Conservation (phyloP, 768 basidiomycete genomes). For the Lenzites betulinus region DNA sequence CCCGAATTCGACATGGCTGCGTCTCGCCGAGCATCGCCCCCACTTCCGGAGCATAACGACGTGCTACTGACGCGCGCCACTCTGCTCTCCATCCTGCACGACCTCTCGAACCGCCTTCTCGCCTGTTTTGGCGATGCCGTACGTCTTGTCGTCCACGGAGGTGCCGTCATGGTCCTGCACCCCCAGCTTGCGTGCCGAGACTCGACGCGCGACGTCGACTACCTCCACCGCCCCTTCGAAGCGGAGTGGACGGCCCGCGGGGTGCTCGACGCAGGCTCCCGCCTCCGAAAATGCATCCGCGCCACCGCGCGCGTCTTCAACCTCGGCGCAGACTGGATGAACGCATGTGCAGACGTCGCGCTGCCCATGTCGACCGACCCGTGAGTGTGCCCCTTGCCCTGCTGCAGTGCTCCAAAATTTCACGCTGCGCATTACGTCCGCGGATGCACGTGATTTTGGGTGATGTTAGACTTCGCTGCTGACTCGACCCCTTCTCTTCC, state of each 20-base stretch:
- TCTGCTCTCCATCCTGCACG: constrained; percentile 48
- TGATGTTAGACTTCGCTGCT: neutral
- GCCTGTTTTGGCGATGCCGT: constrained; percentile 52
- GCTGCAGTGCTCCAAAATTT: neutral
- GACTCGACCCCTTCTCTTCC: neutral
- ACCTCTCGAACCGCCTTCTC: constrained; percentile 53
- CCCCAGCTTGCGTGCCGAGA: constrained; percentile 42
- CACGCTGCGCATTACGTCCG: neutral
- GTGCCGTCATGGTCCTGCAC: constrained; percentile 75
- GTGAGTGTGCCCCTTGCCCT: constrained; percentile 47
- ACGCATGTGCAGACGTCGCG: constrained; percentile 70
- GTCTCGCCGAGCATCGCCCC: constrained; percentile 2
- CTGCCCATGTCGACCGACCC: constrained; percentile 54
- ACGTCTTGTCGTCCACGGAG: constrained; percentile 68
- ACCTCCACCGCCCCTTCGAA: constrained; percentile 61
- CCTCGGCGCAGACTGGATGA: constrained; percentile 76
- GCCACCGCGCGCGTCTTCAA: constrained; percentile 52
- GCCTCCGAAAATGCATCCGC: constrained; percentile 57
- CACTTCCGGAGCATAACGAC: constrained; percentile 36
- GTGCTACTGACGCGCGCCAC: constrained; percentile 33
- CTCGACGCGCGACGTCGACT: constrained; percentile 69
- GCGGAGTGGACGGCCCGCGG: constrained; percentile 53
- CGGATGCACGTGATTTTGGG: neutral
- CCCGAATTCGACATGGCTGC: constrained; percentile 2
- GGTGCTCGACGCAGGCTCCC: constrained; percentile 51